Percentiles rank a stretch among this genome's conserved stretches.
phyloP scores from a whole-genome alignment of 2,329 filamentous ascomycete species.

The Alternaria alternata region DNA sequence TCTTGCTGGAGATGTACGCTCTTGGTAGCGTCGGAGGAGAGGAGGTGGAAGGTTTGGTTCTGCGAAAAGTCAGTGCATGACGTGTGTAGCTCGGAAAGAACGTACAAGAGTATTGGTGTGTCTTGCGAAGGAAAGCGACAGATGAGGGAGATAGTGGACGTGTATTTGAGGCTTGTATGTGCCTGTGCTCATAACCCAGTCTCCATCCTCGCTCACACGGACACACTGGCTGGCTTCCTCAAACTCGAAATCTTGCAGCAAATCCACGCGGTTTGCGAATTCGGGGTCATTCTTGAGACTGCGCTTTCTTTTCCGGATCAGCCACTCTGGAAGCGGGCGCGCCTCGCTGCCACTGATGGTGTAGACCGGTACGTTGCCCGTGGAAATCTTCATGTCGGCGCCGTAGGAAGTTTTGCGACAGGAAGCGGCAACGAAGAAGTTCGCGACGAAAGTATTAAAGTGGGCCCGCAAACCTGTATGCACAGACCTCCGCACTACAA shows the following conservation, averaged over 20 bases:
- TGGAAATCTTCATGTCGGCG: conserved; percentile 77
- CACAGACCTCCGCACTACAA: background rate
- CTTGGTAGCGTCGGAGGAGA: conserved; percentile 92
- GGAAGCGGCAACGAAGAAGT: conserved; percentile 4
- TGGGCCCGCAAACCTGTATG: background rate
- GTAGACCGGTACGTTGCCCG: conserved; percentile 87
- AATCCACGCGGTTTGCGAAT: conserved; percentile 90
- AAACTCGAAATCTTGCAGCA: conserved; percentile 97
- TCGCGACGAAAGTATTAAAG: conserved; percentile 13
- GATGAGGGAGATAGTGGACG: conserved; percentile 90
- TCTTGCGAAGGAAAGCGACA: conserved; percentile 90
- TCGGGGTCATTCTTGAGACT: conserved; percentile 92
- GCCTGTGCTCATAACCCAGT: conserved; percentile 69
- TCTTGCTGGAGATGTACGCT: conserved; percentile 93
- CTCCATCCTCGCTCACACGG: conserved; percentile 89
- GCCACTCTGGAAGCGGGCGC: conserved; percentile 92
- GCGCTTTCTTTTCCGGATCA: conserved; percentile 82
- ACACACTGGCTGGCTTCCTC: conserved; percentile 94
- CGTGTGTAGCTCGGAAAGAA: background rate
- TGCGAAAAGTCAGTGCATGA: background rate
- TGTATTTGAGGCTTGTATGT: conserved; percentile 76
- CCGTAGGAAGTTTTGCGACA: conserved; percentile 13
- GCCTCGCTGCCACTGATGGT: conserved; percentile 92
- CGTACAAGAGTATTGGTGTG: conserved; percentile 79
- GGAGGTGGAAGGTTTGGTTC: conserved; percentile 88